Percentiles rank a stretch among this genome's conserved stretches.
Conservation (phyloP, 257 asterid species). For the Solanum sejunctum region DNA sequence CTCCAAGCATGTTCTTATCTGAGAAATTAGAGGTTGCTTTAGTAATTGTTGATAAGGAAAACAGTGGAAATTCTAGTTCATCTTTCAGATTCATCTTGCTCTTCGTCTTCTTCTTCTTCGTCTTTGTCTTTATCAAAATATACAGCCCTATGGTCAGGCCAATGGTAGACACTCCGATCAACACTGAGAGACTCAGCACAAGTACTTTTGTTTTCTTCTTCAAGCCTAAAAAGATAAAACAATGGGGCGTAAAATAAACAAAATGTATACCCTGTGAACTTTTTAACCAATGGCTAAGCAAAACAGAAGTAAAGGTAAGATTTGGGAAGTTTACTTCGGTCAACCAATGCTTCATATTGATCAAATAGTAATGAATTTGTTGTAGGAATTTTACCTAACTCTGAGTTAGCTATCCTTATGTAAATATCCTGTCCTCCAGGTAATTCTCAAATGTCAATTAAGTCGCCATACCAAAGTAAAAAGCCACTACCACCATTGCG, state of each 20-base stretch:
- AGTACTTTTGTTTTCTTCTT: neutral
- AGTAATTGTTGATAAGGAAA: constrained; percentile 1
- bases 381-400: neutral
- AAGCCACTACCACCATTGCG: constrained; percentile 12
- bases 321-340: neutral
- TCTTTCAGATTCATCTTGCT: neutral
- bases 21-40: constrained; percentile 16
- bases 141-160: neutral
- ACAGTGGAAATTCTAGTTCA: constrained; percentile 12
- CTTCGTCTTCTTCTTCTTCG: neutral
- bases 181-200: neutral
- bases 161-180: neutral
- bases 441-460: neutral
- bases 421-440: neutral
- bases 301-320: neutral
- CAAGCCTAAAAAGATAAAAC: neutral
- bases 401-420: neutral
- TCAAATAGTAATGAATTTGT: neutral
- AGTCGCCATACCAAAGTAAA: constrained; percentile 18
- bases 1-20: constrained; percentile 11
- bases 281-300: neutral
- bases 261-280: neutral
- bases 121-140: neutral
- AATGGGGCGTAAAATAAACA: neutral
- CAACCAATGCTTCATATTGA: neutral